Conservation (phyloP, 2,329 filamentous ascomycete species). For the Apiospora pterosperma region DNA sequence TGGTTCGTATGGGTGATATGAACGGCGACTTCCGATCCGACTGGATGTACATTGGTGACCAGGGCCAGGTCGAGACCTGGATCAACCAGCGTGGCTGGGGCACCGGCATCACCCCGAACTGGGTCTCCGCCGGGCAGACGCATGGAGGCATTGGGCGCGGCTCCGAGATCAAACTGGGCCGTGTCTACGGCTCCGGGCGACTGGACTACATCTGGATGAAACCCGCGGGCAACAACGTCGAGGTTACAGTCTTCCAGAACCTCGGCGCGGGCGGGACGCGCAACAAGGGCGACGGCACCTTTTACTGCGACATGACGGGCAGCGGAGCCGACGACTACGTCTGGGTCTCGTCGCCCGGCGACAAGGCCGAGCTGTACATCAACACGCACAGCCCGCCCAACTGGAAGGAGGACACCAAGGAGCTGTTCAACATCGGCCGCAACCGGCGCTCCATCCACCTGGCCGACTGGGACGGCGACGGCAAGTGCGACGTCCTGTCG, state of each 20-base stretch:
- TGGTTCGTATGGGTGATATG: conserved; percentile 1
- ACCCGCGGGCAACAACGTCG: conserved; percentile 1
- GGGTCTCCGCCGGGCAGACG: background rate
- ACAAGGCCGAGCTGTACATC: conserved; percentile 3
- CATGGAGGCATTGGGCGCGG: background rate
- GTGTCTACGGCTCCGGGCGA: background rate
- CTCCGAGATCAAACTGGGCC: background rate
- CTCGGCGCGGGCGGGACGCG: background rate
- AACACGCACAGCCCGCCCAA: conserved; percentile 6
- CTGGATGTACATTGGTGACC: conserved; percentile 7
- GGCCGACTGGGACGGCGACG: conserved; percentile 5
- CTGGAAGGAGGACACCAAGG: conserved; percentile 2
- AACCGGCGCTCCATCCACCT: conserved; percentile 6
- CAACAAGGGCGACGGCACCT: background rate
- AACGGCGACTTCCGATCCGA: conserved; percentile 2
- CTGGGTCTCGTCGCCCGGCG: conserved; percentile 3
- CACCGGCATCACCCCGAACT: background rate
- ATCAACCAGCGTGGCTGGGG: conserved; percentile 5
- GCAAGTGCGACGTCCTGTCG: conserved; percentile 4
- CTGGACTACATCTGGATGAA: conserved; percentile 6
- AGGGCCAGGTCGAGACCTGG: background rate
- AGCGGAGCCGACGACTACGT: conserved; percentile 4
- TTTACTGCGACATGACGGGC: conserved; percentile 5
- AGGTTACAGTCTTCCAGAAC: background rate
- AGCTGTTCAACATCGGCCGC: conserved; percentile 2